phyloP scores from a whole-genome alignment of 805 yeast genomes.

The Lipomyces oligophaga region DNA sequence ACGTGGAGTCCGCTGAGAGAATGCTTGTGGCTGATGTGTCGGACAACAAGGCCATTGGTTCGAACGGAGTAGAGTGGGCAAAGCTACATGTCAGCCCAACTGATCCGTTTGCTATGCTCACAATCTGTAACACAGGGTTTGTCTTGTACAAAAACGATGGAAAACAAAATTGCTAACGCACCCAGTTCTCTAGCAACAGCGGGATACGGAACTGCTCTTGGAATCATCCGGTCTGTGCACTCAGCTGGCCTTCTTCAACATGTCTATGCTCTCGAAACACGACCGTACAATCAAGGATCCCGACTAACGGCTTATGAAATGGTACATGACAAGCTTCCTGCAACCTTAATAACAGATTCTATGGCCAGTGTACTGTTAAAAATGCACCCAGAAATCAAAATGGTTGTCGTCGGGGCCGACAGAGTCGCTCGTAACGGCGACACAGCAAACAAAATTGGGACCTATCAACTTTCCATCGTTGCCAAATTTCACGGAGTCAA shows the following conservation, averaged over 20 bases:
- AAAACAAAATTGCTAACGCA: background rate
- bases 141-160: background rate
- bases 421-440: constrained; percentile 91
- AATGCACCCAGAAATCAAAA: constrained; percentile 64
- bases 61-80: constrained; percentile 73
- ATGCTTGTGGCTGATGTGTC: constrained; percentile 71
- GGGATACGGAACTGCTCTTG: constrained; percentile 95
- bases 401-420: constrained; percentile 92
- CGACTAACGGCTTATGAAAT: constrained; percentile 88
- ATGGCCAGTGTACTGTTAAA: constrained; percentile 79
- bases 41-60: constrained; percentile 78
- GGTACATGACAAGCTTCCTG: constrained; percentile 79
- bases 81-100: constrained; percentile 40
- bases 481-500: constrained; percentile 66
- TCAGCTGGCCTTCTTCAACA: constrained; percentile 53
- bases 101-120: constrained; percentile 77
- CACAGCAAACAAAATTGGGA: constrained; percentile 94
- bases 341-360: constrained; percentile 83
- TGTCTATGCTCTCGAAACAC: constrained; percentile 78
- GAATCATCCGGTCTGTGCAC: constrained; percentile 74
- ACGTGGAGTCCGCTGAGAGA: constrained; percentile 40
- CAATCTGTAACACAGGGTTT: constrained; percentile 89
- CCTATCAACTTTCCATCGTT: constrained; percentile 77
- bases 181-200: constrained; percentile 78
- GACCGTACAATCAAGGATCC: constrained; percentile 97